A percentile compares a stretch with the other conserved stretches of the same genome.
Evolutionary conservation across 441 rosid species (phyloP).

Genomic region (Arabidopsis hybrid): DNA sequence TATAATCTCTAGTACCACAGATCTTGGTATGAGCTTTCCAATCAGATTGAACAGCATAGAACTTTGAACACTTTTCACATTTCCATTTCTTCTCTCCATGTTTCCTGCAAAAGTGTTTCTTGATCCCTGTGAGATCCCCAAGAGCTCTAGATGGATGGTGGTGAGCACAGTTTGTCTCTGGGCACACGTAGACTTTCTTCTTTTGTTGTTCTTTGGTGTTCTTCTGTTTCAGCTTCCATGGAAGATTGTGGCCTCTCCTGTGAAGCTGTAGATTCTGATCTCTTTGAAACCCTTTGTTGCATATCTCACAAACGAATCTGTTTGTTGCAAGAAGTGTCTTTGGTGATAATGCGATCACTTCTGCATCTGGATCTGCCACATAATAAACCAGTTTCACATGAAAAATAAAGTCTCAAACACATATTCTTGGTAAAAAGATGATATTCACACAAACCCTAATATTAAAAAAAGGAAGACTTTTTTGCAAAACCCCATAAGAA

Average conservation of each 20-base stretch:
- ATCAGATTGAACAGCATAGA: constrained; percentile 82
- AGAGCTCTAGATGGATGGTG: constrained; percentile 79
- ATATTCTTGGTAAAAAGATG: constrained; percentile 14
- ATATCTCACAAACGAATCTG: constrained; percentile 90
- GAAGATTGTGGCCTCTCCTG: constrained; percentile 92
- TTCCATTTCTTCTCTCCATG: constrained; percentile 87
- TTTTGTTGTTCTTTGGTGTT: constrained; percentile 58
- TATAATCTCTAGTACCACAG: constrained; percentile 85
- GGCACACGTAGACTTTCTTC: constrained; percentile 77
- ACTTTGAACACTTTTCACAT: constrained; percentile 74
- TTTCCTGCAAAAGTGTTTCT: constrained; percentile 75
- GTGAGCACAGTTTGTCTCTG: constrained; percentile 68
- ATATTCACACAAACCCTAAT: constrained; percentile 35
- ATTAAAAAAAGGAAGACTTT: background rate
- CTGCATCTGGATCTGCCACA: constrained; percentile 79
- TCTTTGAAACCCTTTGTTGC: constrained; percentile 89
- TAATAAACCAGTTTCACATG: constrained; percentile 17
- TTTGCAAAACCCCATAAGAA: background rate
- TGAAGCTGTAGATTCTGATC: constrained; percentile 95
- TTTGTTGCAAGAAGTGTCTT: constrained; percentile 76
- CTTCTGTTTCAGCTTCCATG: constrained; percentile 91
- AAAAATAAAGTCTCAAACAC: background rate
- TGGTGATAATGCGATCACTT: constrained; percentile 86
- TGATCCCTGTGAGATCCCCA: constrained; percentile 82
- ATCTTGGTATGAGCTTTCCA: constrained; percentile 83